Conservation (phyloP, 2,329 filamentous ascomycete genomes). For the Arthroderma sp. region DNA sequence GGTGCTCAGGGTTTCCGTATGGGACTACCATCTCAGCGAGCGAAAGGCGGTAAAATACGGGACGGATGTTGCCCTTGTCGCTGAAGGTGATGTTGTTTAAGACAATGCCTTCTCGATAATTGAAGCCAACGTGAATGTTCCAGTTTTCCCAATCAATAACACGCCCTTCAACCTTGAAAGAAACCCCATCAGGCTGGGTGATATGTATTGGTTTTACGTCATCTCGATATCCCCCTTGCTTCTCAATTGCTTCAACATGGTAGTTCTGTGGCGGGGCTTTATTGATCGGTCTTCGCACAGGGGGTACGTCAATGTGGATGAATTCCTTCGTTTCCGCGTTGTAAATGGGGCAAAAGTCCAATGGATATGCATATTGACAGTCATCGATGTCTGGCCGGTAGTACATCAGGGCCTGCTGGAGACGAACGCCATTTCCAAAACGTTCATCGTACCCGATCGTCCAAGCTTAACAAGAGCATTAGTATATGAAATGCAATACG, state of each 20-base stretch:
- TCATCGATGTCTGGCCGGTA: slow-evolving; percentile 76
- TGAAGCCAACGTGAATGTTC: slow-evolving; percentile 87
- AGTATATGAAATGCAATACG: not conserved
- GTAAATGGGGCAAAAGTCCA: slow-evolving; percentile 90
- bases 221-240: slow-evolving; percentile 59
- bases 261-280: slow-evolving; percentile 66
- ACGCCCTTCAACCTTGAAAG: slow-evolving; percentile 63
- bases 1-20: slow-evolving; percentile 40
- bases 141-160: slow-evolving; percentile 83
- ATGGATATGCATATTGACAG: slow-evolving; percentile 78
- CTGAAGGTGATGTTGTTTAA: slow-evolving; percentile 83
- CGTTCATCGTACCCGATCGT: slow-evolving; percentile 90
- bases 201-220: slow-evolving; percentile 80
- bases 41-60: slow-evolving; percentile 78
- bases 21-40: slow-evolving; percentile 91
- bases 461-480: slow-evolving; percentile 46
- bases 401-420: slow-evolving; percentile 93
- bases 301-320: slow-evolving; percentile 71
- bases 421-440: slow-evolving; percentile 61
- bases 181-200: slow-evolving; percentile 77
- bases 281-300: slow-evolving; percentile 60
- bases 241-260: slow-evolving; percentile 57
- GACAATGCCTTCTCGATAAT: slow-evolving; percentile 84
- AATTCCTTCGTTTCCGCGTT: slow-evolving; percentile 67
- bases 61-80: slow-evolving; percentile 63